phyloP scores from a whole-genome alignment of 495 filamentous ascomycete species.

The Trichoderma gamsii region DNA sequence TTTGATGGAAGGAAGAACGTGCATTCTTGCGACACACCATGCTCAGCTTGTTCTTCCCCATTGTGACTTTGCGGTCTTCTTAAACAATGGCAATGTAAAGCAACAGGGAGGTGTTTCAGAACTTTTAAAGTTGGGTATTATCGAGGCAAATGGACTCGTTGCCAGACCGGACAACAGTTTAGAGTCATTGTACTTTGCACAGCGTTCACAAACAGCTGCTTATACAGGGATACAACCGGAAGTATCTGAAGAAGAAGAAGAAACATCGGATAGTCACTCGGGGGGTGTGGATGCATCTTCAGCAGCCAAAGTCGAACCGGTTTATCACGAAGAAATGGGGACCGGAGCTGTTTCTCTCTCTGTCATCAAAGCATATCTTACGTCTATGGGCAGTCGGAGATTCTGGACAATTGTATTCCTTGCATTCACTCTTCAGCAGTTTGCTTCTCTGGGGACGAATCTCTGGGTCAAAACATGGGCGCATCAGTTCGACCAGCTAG shows the following conservation, averaged over 20 bases:
- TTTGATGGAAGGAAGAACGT: slow-evolving; percentile 81
- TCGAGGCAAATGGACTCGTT: slow-evolving; percentile 71
- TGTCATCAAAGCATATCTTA: slow-evolving; percentile 78
- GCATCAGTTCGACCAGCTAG: slow-evolving; percentile 63
- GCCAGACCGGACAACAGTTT: slow-evolving; percentile 47
- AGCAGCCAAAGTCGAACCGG: slow-evolving; percentile 41
- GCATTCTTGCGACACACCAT: slow-evolving; percentile 94
- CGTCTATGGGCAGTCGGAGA: slow-evolving; percentile 69
- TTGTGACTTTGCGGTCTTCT: slow-evolving; percentile 70
- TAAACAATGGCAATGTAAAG: slow-evolving; percentile 78
- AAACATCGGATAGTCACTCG: slow-evolving; percentile 22
- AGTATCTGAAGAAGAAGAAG: neutral
- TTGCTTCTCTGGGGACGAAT: slow-evolving; percentile 78
- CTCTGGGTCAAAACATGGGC: slow-evolving; percentile 61
- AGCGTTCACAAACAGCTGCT: neutral
- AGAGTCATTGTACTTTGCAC: slow-evolving; percentile 28
- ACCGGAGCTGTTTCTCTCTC: slow-evolving; percentile 77
- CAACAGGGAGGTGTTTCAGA: slow-evolving; percentile 69
- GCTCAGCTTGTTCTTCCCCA: slow-evolving; percentile 72
- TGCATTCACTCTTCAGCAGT: slow-evolving; percentile 73
- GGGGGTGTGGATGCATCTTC: slow-evolving; percentile 33
- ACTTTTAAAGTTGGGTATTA: slow-evolving; percentile 72
- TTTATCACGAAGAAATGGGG: slow-evolving; percentile 68
- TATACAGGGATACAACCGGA: neutral
- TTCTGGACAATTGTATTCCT: slow-evolving; percentile 74